Evolutionary conservation across 1,284 basidiomycete species (phyloP).

Genomic region (Leccinum glutinopallens): DNA sequence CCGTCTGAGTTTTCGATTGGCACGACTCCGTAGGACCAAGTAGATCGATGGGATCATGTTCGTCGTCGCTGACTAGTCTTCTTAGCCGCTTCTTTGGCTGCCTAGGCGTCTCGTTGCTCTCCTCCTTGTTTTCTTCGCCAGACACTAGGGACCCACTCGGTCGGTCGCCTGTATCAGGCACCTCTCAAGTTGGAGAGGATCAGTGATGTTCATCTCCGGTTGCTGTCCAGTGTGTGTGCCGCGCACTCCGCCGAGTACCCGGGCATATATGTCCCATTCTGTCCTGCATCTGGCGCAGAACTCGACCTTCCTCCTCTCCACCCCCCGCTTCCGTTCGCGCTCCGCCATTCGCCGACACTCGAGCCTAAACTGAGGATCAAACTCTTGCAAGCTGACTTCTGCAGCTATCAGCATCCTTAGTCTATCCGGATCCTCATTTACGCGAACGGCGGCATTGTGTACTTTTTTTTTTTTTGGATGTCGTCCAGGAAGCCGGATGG

Average conservation of each 20-base stretch:
- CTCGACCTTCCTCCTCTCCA: conserved; percentile 54
- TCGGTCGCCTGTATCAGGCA: conserved; percentile 62
- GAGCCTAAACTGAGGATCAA: conserved; percentile 79
- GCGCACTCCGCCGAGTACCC: conserved; percentile 63
- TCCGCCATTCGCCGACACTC: conserved; percentile 91
- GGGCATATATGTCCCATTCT: not conserved
- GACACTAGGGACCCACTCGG: conserved; percentile 56
- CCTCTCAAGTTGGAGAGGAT: conserved; percentile 71
- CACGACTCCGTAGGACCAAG: conserved; percentile 37
- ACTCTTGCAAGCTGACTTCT: conserved; percentile 85
- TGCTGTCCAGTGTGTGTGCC: conserved; percentile 72
- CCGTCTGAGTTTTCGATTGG: conserved; percentile 33
- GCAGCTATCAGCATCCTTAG: conserved; percentile 90
- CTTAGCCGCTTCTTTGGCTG: conserved; percentile 58
- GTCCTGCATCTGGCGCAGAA: conserved; percentile 26
- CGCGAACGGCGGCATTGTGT: conserved; percentile 75
- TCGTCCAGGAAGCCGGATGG: conserved; percentile 96
- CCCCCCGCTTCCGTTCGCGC: conserved; percentile 72
- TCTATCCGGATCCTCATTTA: conserved; percentile 73
- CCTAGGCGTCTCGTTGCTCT: conserved; percentile 30
- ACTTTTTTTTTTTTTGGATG: no score
- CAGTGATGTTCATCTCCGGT: conserved; percentile 69
- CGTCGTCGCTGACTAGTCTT: conserved; percentile 48
- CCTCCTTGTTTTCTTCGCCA: conserved; percentile 49
- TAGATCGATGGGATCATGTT: conserved; percentile 48